phyloP scores from a whole-genome alignment of 2,329 filamentous ascomycete genomes.

The Aureobasidium leucospermi region DNA sequence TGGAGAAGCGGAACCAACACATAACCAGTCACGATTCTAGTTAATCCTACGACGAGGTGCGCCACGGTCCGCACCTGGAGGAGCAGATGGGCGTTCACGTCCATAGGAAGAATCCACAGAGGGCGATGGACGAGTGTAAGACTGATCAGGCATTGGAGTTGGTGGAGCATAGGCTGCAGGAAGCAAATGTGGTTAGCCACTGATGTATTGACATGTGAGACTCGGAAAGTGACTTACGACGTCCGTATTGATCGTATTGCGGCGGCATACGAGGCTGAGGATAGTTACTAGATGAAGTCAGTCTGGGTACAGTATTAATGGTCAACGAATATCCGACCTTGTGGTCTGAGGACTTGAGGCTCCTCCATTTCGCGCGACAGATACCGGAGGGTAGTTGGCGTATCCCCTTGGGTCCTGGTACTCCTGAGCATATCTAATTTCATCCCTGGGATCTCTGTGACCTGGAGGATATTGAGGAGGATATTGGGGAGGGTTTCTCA shows the following conservation, averaged over 20 bases:
- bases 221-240: constrained; percentile 13
- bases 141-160: not conserved
- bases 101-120: constrained; percentile 1
- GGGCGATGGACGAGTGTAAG: constrained; percentile 9
- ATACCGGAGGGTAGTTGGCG: constrained; percentile 1
- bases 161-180: not conserved
- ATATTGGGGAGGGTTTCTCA: constrained; percentile 14
- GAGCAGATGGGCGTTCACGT: constrained; percentile 1
- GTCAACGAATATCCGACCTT: constrained; percentile 11
- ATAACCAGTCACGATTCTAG: not conserved
- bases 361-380: not conserved
- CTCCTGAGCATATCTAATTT: constrained; percentile 12
- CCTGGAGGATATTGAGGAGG: constrained; percentile 9
- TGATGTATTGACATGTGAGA: not conserved
- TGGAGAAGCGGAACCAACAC: not conserved
- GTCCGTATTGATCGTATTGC: constrained; percentile 15
- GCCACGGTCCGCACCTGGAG: constrained; percentile 10
- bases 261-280: constrained; percentile 3
- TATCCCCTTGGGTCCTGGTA: constrained; percentile 26
- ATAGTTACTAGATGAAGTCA: constrained; percentile 10
- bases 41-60: constrained; percentile 11
- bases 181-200: not conserved
- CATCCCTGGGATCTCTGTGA: constrained; percentile 20
- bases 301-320: not conserved
- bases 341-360: constrained; percentile 5